A percentile compares a stretch with the other conserved stretches of the same genome.
These are phyloP conservation scores for Verticillium tricorpus DNA, from an alignment of 2,329 filamentous ascomycete species.

Conservation along the genomic window DNA sequence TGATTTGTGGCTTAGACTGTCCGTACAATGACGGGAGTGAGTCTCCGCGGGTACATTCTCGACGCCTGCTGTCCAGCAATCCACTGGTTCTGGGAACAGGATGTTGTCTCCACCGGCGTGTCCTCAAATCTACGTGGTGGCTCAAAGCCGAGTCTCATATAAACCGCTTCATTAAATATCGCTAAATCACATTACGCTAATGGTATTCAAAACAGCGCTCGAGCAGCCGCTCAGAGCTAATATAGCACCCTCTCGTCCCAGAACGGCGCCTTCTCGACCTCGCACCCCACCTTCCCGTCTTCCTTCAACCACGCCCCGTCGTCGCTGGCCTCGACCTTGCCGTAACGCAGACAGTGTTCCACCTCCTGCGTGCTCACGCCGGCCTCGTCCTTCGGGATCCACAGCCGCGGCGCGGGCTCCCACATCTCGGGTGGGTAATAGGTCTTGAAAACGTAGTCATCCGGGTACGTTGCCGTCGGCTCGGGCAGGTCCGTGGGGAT, in stretches of 20 bases:
- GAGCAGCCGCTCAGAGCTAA: background rate
- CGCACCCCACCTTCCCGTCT: constrained; percentile 33
- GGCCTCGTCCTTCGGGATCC: constrained; percentile 69
- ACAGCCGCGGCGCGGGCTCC: constrained; percentile 58
- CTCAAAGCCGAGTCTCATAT: no score
- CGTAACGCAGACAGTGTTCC: constrained; percentile 52
- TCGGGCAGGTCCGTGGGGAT: constrained; percentile 17
- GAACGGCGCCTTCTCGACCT: constrained; percentile 13
- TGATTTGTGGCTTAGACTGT: no score
- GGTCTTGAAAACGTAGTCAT: constrained; percentile 56
- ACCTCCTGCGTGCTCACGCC: constrained; percentile 71
- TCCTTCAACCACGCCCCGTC: constrained; percentile 66
- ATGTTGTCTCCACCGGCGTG: no score
- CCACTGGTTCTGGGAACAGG: no score
- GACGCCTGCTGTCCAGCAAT: no score
- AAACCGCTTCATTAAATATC: background rate
- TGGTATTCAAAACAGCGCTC: background rate
- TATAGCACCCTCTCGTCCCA: constrained; percentile 11
- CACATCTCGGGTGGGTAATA: constrained; percentile 70
- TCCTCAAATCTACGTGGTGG: no score
- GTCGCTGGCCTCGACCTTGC: constrained; percentile 64
- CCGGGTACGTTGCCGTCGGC: constrained; percentile 38
- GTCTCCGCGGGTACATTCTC: no score
- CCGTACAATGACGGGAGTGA: no score
- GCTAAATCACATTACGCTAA: background rate